Evolutionary conservation across 805 yeast genomes (phyloP), one percentile per base, ranked within the genome.

Genomic region (Blastobotrys terrestris): DNA sequence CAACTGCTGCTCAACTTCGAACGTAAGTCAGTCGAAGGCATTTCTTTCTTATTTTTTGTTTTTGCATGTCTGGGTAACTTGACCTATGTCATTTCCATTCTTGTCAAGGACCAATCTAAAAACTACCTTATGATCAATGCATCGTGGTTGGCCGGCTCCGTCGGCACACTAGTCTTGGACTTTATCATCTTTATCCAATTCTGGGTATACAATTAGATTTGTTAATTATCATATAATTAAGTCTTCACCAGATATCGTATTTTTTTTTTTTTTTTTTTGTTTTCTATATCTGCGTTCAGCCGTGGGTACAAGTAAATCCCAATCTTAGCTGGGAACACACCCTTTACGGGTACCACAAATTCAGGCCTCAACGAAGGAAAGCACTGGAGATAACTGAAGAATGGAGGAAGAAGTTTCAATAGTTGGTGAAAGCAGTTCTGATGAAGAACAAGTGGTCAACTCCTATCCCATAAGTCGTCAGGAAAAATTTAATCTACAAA

Each of bases 21-120:
- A 66, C 78, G 97, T 64, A 91, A 90, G 70, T 85, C 95, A 1
- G 90, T 97, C 66, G 98, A 94, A 56, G 98, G 98, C 20, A 87
- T 92, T 48, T 88, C 96, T 8, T 88, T 94, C 64, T 76, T 92
- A 76, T 92, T 94, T 70, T 92, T 92, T 71, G 72, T 94, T 19
- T 92, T 94, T 75, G 98, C 99, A 18, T 90, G 97, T 67, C 72
- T 92, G 53, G 99, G 99, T 46, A 94, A 92, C 67, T 73, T 87
- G 63, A 88, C 97, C 0, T 94, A 90, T 62, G 96, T 94, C 42
- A 77, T 87, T 13, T 85, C 95, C 8, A 92, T 92, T 50, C 72
- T 92, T 48, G 79, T 86, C 45, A 84, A 87, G 43, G 87, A 89
- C 58, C 73, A 83, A 47, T 83, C 88, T 51, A 73, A 76, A 62